Conservation (phyloP, 768 basidiomycete genomes). For the Leccinum rimulosum region DNA sequence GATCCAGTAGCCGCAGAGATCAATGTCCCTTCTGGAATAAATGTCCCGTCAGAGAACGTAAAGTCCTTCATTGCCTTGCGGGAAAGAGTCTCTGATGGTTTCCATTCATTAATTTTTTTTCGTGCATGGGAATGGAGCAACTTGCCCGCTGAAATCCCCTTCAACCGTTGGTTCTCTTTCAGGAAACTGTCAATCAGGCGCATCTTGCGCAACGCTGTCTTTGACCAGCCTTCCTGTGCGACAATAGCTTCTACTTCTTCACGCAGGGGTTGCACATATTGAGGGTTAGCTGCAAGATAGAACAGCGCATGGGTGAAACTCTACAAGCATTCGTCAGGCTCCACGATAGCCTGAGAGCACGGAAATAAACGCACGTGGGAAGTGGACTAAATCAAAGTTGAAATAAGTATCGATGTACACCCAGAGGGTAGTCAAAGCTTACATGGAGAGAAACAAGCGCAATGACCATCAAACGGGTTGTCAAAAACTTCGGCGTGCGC, state of each 20-base stretch:
- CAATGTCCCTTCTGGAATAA: background rate
- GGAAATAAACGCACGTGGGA: background rate
- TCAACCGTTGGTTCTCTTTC: background rate
- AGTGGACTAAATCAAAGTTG: background rate
- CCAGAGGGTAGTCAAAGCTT: background rate
- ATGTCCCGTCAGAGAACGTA: background rate
- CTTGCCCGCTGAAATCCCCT: background rate
- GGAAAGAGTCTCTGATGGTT: background rate
- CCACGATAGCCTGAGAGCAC: background rate
- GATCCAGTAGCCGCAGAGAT: background rate
- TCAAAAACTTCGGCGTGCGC: background rate
- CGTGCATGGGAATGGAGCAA: background rate
- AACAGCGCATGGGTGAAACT: background rate
- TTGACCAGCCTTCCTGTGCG: background rate
- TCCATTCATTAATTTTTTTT: background rate
- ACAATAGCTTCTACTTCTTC: background rate
- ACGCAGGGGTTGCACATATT: background rate
- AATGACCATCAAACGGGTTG: background rate
- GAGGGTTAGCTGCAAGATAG: background rate
- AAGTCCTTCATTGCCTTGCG: background rate
- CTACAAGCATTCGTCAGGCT: background rate
- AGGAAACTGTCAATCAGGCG: background rate
- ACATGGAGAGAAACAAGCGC: conserved; percentile 13
- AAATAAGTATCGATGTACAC: background rate
- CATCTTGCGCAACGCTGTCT: background rate